Evolutionary conservation across 2,329 filamentous ascomycete species (phyloP).

Genomic region (Diaporthe australafricana): DNA sequence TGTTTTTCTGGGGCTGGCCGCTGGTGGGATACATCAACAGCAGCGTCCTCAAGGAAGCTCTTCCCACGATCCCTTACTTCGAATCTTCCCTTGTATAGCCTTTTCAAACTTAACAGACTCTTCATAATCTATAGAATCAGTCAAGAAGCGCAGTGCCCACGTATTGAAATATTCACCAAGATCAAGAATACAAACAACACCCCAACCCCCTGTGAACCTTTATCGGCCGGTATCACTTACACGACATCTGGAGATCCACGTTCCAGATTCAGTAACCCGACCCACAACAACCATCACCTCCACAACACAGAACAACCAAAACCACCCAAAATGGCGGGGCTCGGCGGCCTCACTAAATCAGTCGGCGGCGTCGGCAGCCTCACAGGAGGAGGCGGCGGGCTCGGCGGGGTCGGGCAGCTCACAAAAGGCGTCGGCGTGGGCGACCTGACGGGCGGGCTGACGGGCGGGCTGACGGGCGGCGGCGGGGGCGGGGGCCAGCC

Average conservation of each 20-base stretch:
- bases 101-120: neutral
- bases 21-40: constrained; percentile 31
- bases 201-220: neutral
- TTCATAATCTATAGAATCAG: too few relatives aligned
- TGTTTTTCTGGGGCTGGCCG: constrained; percentile 32
- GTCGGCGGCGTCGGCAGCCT: neutral
- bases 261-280: neutral
- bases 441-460: constrained; percentile 12
- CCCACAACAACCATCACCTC: neutral
- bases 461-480: constrained; percentile 24
- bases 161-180: neutral
- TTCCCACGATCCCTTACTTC: neutral
- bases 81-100: neutral
- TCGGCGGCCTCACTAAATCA: constrained; percentile 18
- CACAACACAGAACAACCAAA: neutral
- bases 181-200: neutral
- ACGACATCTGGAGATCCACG: constrained; percentile 8
- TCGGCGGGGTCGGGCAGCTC: constrained; percentile 6
- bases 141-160: neutral
- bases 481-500: neutral
- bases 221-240: constrained; percentile 2
- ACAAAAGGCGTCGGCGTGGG: neutral
- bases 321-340: constrained; percentile 11
- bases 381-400: neutral
- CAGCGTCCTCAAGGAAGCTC: neutral